A percentile compares a stretch with the other conserved stretches of the same genome.
phyloP scores from a whole-genome alignment of 495 filamentous ascomycete species.

The Penicillium goetzii region DNA sequence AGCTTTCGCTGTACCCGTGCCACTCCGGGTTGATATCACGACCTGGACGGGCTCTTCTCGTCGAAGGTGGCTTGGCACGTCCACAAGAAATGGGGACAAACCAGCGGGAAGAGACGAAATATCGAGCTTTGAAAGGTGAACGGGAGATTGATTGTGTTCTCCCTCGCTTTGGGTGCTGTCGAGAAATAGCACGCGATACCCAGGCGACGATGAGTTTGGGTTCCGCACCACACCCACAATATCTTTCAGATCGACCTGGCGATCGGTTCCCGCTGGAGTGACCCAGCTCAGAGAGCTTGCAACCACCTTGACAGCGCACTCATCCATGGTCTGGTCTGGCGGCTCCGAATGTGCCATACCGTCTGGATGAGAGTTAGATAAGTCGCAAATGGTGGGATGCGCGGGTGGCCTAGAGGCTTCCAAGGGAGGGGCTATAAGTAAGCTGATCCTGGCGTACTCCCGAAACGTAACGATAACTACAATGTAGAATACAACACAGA shows the following conservation, averaged over 20 bases:
- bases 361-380: not conserved
- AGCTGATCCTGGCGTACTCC: not conserved
- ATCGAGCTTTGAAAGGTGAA: slow-evolving; percentile 23
- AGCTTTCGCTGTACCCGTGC: slow-evolving; percentile 60
- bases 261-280: slow-evolving; percentile 18
- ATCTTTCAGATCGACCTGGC: slow-evolving; percentile 28
- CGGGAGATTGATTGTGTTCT: not conserved
- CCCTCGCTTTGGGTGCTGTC: slow-evolving; percentile 7
- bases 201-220: not conserved
- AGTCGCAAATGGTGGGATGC: not conserved
- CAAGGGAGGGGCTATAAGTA: not conserved
- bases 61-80: slow-evolving; percentile 34
- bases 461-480: not conserved
- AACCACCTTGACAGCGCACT: slow-evolving; percentile 13
- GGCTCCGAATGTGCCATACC: not conserved
- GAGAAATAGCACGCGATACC: slow-evolving; percentile 35
- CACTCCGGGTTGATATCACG: slow-evolving; percentile 74
- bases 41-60: slow-evolving; percentile 55
- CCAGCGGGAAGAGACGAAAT: slow-evolving; percentile 21
- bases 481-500: not conserved
- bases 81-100: slow-evolving; percentile 26
- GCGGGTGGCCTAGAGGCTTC: not conserved
- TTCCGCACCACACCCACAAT: slow-evolving; percentile 37
- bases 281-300: slow-evolving; percentile 25
- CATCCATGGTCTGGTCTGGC: slow-evolving; percentile 2